These are phyloP conservation scores for Tagetes patula DNA, from an alignment of 129 eudicot genomes.

Conservation along the genomic window DNA sequence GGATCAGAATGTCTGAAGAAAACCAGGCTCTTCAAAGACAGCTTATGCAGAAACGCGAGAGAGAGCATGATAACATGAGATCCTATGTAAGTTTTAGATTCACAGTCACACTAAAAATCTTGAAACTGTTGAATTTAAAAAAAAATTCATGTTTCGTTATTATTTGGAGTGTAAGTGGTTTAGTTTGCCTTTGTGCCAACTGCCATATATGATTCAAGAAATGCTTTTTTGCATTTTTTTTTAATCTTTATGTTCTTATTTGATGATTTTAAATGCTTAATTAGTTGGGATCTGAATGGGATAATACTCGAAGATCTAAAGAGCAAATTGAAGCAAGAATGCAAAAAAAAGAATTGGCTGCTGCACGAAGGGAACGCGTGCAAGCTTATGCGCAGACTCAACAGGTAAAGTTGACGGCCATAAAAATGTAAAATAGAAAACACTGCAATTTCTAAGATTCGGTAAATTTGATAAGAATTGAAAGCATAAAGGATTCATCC, in stretches of 20 bases:
- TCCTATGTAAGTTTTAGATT: constrained; percentile 22
- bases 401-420: constrained; percentile 28
- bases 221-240: background rate
- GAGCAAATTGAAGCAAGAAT: constrained; percentile 36
- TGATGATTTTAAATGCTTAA: background rate
- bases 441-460: background rate
- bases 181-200: background rate
- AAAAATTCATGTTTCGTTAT: background rate
- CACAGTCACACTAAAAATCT: background rate
- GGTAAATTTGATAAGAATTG: background rate
- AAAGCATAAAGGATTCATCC: background rate
- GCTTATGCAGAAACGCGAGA: constrained; percentile 53
- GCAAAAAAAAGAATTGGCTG: constrained; percentile 30
- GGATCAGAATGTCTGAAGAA: constrained; percentile 60
- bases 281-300: constrained; percentile 35
- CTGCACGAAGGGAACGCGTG: constrained; percentile 42
- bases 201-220: background rate
- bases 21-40: constrained; percentile 57
- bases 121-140: background rate
- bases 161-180: background rate
- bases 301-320: constrained; percentile 36
- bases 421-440: background rate
- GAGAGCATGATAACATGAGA: constrained; percentile 48
- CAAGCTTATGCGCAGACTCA: constrained; percentile 46
- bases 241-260: background rate